Conservation (phyloP, 352 stramenopile genomes). For the Globisporangium alternatum region DNA sequence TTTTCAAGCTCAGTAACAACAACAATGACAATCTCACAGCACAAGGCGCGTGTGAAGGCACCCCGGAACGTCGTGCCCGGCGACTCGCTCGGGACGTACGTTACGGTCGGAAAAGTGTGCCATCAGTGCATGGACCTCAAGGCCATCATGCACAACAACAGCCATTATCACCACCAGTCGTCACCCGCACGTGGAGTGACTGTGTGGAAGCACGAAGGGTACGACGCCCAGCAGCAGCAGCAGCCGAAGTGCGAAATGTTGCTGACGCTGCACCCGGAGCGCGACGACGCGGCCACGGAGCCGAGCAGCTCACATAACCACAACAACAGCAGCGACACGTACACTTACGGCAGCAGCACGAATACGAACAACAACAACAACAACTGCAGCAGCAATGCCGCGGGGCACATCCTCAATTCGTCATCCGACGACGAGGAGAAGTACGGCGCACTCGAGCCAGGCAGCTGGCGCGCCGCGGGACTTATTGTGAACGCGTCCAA, state of each 20-base stretch:
- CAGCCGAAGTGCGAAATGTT: slow-evolving; percentile 2
- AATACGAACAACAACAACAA: background rate
- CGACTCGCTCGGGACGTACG: slow-evolving; percentile 17
- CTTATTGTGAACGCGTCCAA: background rate
- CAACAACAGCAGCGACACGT: background rate
- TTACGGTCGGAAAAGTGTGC: slow-evolving; percentile 63
- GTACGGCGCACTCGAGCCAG: background rate
- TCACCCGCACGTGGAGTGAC: background rate
- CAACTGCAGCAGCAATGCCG: background rate
- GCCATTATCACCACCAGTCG: background rate
- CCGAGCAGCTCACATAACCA: background rate
- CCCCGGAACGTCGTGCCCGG: background rate
- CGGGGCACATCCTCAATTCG: background rate
- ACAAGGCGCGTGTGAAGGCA: background rate
- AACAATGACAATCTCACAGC: background rate
- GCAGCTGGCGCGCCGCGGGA: background rate
- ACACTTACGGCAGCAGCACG: too few relatives aligned
- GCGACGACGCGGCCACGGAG: background rate
- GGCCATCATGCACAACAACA: slow-evolving; percentile 33
- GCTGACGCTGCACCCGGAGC: background rate
- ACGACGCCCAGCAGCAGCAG: background rate
- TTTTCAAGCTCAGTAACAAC: background rate
- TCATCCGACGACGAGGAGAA: slow-evolving; percentile 5
- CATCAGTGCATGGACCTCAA: slow-evolving; percentile 52
- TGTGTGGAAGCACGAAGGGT: background rate